phyloP scores from a whole-genome alignment of 768 basidiomycete species.

The Lentinula sp. region DNA sequence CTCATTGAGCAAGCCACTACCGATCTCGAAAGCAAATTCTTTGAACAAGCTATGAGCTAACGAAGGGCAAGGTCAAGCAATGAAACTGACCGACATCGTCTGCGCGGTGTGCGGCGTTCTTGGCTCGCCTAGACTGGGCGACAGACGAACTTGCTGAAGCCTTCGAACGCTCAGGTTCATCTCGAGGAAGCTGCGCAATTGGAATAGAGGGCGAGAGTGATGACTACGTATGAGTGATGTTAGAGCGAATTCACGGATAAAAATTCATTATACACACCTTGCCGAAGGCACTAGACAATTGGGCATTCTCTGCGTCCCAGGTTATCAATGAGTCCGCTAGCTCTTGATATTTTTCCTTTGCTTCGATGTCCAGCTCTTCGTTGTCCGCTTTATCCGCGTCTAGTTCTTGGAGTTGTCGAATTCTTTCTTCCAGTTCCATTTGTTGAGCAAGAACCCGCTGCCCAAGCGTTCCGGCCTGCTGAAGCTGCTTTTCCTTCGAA shows the following conservation, averaged over 20 bases:
- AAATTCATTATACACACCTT: slow-evolving; percentile 41
- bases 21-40: slow-evolving; percentile 98
- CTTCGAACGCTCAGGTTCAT: slow-evolving; percentile 58
- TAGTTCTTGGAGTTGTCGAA: slow-evolving; percentile 71
- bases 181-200: slow-evolving; percentile 48
- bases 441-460: slow-evolving; percentile 92
- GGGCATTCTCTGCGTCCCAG: slow-evolving; percentile 79
- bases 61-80: slow-evolving; percentile 6
- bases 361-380: slow-evolving; percentile 57
- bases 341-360: slow-evolving; percentile 70
- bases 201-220: slow-evolving; percentile 29
- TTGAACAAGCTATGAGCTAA: slow-evolving; percentile 11
- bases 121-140: slow-evolving; percentile 82
- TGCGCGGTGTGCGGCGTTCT: slow-evolving; percentile 86
- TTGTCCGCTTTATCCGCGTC: slow-evolving; percentile 60
- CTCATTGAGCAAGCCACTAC: slow-evolving; percentile 86
- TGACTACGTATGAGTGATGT: neutral
- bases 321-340: slow-evolving; percentile 65
- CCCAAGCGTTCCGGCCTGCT: slow-evolving; percentile 87
- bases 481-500: slow-evolving; percentile 87
- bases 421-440: slow-evolving; percentile 86
- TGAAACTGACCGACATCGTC: slow-evolving; percentile 75
- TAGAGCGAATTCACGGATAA: neutral
- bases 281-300: slow-evolving; percentile 65
- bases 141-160: slow-evolving; percentile 62